Percentiles rank a stretch among this genome's conserved stretches.
These are phyloP conservation scores for Heliamphora exappendiculata DNA, from an alignment of 148 eudicot species.

Conservation along the genomic window DNA sequence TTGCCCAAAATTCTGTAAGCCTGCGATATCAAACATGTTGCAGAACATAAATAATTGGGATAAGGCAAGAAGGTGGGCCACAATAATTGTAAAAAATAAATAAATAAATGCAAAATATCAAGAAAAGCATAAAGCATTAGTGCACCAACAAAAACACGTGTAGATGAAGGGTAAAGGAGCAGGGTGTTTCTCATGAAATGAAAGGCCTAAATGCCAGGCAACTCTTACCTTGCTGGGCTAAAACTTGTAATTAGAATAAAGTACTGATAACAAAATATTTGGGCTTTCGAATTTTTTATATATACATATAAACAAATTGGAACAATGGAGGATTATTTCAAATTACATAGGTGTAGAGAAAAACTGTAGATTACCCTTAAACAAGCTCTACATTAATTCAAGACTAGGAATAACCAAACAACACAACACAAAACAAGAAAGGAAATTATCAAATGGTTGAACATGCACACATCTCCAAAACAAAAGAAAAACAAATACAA, in stretches of 20 bases:
- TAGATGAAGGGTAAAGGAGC: neutral
- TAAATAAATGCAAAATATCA: neutral
- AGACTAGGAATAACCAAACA: neutral
- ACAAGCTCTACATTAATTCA: neutral
- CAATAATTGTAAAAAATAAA: neutral
- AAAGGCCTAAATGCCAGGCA: neutral
- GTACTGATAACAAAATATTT: neutral
- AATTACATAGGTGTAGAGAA: neutral
- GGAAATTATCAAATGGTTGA: neutral
- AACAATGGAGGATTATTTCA: neutral
- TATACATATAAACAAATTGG: neutral
- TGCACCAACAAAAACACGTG: neutral
- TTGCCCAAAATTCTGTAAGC: neutral
- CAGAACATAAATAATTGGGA: neutral
- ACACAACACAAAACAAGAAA: neutral
- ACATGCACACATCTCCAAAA: neutral
- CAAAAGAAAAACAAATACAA: neutral
- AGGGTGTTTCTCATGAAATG: neutral
- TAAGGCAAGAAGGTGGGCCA: neutral
- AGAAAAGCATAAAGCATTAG: neutral
- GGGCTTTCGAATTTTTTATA: neutral
- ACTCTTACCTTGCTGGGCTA: neutral
- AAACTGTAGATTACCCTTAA: neutral
- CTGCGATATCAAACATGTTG: neutral
- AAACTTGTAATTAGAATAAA: neutral